phyloP scores from a whole-genome alignment of 2,329 filamentous ascomycete species.

The Pseudogymnoascus sp. region DNA sequence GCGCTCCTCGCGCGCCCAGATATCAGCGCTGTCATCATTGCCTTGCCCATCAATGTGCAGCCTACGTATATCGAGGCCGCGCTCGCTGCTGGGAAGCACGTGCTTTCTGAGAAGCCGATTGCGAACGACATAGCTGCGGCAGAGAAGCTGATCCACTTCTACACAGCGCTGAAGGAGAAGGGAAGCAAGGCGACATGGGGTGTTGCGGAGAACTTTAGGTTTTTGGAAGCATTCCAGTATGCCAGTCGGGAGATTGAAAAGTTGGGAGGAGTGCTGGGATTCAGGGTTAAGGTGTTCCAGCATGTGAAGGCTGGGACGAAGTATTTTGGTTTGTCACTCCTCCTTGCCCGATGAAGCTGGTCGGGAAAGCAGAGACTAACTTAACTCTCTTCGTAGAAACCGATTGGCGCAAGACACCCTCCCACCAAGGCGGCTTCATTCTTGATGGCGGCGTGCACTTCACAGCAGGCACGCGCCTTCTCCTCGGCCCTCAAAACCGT shows the following conservation, averaged over 20 bases:
- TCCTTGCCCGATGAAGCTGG: background rate
- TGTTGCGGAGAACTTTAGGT: constrained; percentile 69
- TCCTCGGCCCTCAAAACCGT: constrained; percentile 40
- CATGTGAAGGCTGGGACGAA: constrained; percentile 40
- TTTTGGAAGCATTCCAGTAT: constrained; percentile 46
- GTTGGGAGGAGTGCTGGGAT: constrained; percentile 48
- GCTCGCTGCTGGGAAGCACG: constrained; percentile 44
- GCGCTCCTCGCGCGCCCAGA: constrained; percentile 27
- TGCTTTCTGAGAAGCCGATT: constrained; percentile 48
- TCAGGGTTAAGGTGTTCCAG: constrained; percentile 40
- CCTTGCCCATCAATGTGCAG: constrained; percentile 43
- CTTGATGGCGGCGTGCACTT: constrained; percentile 71
- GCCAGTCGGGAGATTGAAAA: constrained; percentile 42
- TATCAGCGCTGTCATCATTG: constrained; percentile 32
- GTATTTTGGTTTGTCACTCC: constrained; percentile 33
- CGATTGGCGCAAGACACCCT: constrained; percentile 58
- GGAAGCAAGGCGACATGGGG: constrained; percentile 39
- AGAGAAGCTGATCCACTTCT: constrained; percentile 41
- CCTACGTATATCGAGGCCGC: constrained; percentile 42
- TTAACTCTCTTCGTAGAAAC: constrained; percentile 33
- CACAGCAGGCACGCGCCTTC: constrained; percentile 51
- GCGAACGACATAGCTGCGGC: constrained; percentile 42
- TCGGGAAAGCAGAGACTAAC: background rate
- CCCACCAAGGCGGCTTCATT: constrained; percentile 68
- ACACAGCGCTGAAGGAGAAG: constrained; percentile 27